A percentile compares a stretch with the other conserved stretches of the same genome.
phyloP scores from a whole-genome alignment of 2,329 filamentous ascomycete genomes.

The Lachnellula cervina region DNA sequence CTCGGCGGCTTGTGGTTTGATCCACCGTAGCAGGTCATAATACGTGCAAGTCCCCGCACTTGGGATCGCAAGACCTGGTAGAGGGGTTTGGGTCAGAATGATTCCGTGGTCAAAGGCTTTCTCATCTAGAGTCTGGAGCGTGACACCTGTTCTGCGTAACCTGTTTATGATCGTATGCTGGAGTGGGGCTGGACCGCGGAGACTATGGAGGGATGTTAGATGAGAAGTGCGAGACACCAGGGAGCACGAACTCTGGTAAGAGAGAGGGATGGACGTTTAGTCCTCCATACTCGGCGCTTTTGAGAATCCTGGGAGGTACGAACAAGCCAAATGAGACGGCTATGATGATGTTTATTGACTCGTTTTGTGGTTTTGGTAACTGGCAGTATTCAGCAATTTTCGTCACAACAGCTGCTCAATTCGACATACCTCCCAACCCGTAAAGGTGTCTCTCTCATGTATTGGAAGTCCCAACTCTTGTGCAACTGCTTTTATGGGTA shows the following conservation, averaged over 20 bases:
- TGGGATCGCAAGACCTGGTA: slow-evolving; percentile 49
- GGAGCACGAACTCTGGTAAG: slow-evolving; percentile 62
- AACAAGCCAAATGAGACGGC: slow-evolving; percentile 94
- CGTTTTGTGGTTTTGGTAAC: slow-evolving; percentile 45
- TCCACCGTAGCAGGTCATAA: slow-evolving; percentile 44
- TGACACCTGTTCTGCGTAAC: slow-evolving; percentile 63
- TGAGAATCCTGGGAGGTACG: slow-evolving; percentile 72
- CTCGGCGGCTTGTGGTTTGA: slow-evolving; percentile 61
- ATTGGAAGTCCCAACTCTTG: slow-evolving; percentile 58
- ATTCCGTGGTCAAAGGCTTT: slow-evolving; percentile 71
- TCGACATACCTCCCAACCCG: slow-evolving; percentile 64
- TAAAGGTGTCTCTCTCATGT: slow-evolving; percentile 78
- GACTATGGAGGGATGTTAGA: slow-evolving; percentile 39
- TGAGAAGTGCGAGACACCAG: neutral
- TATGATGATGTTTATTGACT: slow-evolving; percentile 69
- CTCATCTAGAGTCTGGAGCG: slow-evolving; percentile 80
- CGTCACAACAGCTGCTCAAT: neutral
- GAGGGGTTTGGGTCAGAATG: slow-evolving; percentile 65
- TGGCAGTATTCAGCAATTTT: slow-evolving; percentile 28
- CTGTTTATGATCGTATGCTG: slow-evolving; percentile 72
- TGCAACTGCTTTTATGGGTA: slow-evolving; percentile 67
- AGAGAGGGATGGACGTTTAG: slow-evolving; percentile 92
- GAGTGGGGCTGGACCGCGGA: slow-evolving; percentile 81
- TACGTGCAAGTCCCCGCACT: slow-evolving; percentile 44
- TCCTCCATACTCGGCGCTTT: slow-evolving; percentile 70